Evolutionary conservation across 2,329 filamentous ascomycete species (phyloP).

Genomic region (Epichloe sibirici): DNA sequence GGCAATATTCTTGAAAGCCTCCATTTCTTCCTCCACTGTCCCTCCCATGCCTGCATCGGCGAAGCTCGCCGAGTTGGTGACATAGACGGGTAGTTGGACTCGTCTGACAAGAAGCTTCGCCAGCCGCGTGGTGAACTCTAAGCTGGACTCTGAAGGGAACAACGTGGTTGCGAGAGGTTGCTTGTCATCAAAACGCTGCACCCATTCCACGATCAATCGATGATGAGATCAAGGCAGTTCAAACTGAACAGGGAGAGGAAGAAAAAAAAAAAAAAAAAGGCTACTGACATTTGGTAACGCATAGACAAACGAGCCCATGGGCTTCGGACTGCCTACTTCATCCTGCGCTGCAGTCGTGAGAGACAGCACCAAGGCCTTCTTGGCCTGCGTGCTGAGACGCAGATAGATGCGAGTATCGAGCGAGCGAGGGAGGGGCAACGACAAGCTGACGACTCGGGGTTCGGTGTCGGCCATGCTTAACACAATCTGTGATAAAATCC

Average conservation of each 20-base stretch:
- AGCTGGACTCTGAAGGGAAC: conserved; percentile 59
- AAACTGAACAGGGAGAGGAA: no score
- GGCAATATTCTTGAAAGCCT: conserved; percentile 65
- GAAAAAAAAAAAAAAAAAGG: neutral
- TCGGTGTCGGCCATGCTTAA: neutral
- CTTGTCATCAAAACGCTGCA: conserved; percentile 37
- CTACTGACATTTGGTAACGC: conserved; percentile 68
- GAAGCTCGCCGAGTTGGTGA: conserved; percentile 78
- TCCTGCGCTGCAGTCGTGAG: conserved; percentile 46
- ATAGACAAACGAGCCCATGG: conserved; percentile 85
- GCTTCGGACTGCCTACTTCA: conserved; percentile 34
- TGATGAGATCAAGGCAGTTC: neutral
- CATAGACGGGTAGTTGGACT: conserved; percentile 67
- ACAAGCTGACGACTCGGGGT: conserved; percentile 22
- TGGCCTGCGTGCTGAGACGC: conserved; percentile 44
- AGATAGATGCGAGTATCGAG: conserved; percentile 50
- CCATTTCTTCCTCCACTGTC: conserved; percentile 87
- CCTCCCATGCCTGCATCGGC: conserved; percentile 62
- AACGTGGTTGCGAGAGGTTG: conserved; percentile 68
- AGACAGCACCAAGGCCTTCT: conserved; percentile 48
- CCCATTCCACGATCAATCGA: neutral
- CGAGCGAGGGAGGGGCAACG: conserved; percentile 47
- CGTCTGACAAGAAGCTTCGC: conserved; percentile 73
- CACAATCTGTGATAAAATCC: neutral
- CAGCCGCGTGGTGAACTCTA: conserved; percentile 79